Evolutionary conservation across 768 basidiomycete species (phyloP).

Genomic region (Suillus hirtellus): DNA sequence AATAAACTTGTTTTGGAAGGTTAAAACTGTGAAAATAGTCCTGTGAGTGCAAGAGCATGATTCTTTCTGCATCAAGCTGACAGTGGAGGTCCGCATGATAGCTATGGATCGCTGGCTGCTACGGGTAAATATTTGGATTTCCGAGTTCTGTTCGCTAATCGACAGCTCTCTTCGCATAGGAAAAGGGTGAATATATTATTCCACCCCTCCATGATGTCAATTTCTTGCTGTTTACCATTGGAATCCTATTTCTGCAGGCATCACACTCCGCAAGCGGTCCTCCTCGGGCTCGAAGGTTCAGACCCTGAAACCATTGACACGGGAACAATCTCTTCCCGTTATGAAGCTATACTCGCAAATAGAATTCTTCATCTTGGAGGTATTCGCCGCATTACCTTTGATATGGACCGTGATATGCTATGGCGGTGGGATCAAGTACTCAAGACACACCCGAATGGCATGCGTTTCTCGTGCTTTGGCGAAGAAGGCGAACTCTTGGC

Average conservation of each 20-base stretch:
- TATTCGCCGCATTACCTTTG: slow-evolving; percentile 74
- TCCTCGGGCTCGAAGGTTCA: slow-evolving; percentile 82
- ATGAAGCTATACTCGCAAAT: slow-evolving; percentile 63
- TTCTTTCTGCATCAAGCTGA: slow-evolving; percentile 14
- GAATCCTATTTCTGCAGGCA: slow-evolving; percentile 47
- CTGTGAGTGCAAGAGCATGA: slow-evolving; percentile 47
- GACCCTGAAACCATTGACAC: slow-evolving; percentile 95
- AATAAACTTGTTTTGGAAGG: slow-evolving; percentile 40
- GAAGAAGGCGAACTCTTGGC: slow-evolving; percentile 84
- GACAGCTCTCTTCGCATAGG: slow-evolving; percentile 40
- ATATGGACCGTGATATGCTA: slow-evolving; percentile 89
- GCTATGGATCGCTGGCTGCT: slow-evolving; percentile 91
- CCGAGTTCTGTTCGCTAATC: slow-evolving; percentile 10
- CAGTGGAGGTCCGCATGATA: slow-evolving; percentile 27
- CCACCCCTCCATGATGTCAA: slow-evolving; percentile 9
- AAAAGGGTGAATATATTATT: slow-evolving; percentile 60
- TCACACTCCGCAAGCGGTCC: slow-evolving; percentile 84
- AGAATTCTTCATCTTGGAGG: slow-evolving; percentile 74
- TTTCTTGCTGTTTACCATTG: neutral
- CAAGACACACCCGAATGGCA: slow-evolving; percentile 89
- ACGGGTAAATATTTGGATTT: slow-evolving; percentile 55
- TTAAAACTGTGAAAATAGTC: slow-evolving; percentile 80
- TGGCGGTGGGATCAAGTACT: slow-evolving; percentile 92
- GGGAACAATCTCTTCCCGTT: slow-evolving; percentile 77
- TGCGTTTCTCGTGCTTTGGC: slow-evolving; percentile 87